phyloP scores from a whole-genome alignment of 1,284 basidiomycete species.

The Hemileia vastatrix region DNA sequence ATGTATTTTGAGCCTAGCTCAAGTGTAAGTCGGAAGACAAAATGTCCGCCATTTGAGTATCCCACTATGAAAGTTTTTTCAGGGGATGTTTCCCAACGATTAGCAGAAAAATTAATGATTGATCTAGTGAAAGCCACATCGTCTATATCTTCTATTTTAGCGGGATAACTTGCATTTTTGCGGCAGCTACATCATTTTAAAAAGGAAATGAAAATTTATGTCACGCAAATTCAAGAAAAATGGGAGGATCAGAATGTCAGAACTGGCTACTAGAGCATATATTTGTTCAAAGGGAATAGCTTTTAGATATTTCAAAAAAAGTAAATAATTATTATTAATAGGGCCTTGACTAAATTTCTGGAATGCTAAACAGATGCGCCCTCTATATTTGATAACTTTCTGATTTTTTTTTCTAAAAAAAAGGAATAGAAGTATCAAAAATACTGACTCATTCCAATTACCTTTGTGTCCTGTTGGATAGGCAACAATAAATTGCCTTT shows the following conservation, averaged over 20 bases:
- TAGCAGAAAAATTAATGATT: conserved; percentile 10
- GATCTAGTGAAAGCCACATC: conserved; percentile 17
- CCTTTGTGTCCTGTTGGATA: conserved; percentile 17
- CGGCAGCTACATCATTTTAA: conserved; percentile 14
- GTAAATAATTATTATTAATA: not conserved
- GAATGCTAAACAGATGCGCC: not conserved
- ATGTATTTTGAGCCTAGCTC: conserved; percentile 15
- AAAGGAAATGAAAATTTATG: not conserved
- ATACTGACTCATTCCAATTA: conserved; percentile 19
- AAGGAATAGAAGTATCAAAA: not conserved
- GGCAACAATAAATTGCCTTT: conserved; percentile 11
- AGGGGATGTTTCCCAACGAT: conserved; percentile 7
- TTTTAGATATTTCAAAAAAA: too few relatives aligned
- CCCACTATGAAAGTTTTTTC: conserved; percentile 11
- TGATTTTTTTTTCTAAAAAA: not conserved
- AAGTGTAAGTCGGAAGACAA: conserved; percentile 10
- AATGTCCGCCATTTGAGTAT: conserved; percentile 15
- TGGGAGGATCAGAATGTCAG: too few relatives aligned
- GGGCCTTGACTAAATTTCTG: not conserved
- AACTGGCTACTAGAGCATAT: too few relatives aligned
- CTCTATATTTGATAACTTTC: too few relatives aligned
- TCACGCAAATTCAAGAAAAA: too few relatives aligned
- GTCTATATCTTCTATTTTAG: conserved; percentile 13
- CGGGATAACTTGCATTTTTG: conserved; percentile 2
- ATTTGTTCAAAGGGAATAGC: too few relatives aligned